A percentile compares a stretch with the other conserved stretches of the same genome.
Conservation (phyloP, 352 stramenopile genomes). For the Globisporangium abappressorium region DNA sequence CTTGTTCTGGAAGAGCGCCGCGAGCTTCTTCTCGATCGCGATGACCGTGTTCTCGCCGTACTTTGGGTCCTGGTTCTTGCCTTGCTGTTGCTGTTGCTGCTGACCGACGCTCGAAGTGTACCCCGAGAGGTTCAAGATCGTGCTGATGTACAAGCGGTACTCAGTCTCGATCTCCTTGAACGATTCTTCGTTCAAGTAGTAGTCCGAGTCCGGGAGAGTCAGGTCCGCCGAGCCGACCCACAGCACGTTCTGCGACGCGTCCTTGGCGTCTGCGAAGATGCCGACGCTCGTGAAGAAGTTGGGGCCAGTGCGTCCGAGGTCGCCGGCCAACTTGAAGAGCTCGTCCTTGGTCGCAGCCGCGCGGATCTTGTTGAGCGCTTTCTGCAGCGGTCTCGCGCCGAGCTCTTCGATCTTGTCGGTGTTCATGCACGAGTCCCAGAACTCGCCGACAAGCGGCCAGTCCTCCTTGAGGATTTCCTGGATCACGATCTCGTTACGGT, state of each 20-base stretch:
- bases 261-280: conserved; percentile 57
- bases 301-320: conserved; percentile 39
- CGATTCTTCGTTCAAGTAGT: too few relatives aligned
- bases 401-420: conserved; percentile 39
- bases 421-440: conserved; percentile 72
- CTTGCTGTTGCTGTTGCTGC: conserved; percentile 29
- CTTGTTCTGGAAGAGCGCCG: too few relatives aligned
- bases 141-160: too few relatives aligned
- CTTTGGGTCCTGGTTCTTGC: not conserved
- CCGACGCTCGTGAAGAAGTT: conserved; percentile 68
- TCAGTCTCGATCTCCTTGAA: too few relatives aligned
- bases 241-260: conserved; percentile 67
- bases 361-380: conserved; percentile 35
- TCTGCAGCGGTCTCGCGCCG: conserved; percentile 39
- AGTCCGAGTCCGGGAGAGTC: conserved; percentile 86
- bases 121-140: too few relatives aligned
- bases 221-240: conserved; percentile 77
- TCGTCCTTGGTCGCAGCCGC: conserved; percentile 28
- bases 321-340: conserved; percentile 38
- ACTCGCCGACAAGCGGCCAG: conserved; percentile 53
- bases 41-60: conserved; percentile 19
- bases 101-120: conserved; percentile 32
- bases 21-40: conserved; percentile 3
- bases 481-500: conserved; percentile 56
- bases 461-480: conserved; percentile 58